Base-by-base conservation (phyloP, 176 grass and related monocot species). In the Rhynchospora pubera region DNA sequence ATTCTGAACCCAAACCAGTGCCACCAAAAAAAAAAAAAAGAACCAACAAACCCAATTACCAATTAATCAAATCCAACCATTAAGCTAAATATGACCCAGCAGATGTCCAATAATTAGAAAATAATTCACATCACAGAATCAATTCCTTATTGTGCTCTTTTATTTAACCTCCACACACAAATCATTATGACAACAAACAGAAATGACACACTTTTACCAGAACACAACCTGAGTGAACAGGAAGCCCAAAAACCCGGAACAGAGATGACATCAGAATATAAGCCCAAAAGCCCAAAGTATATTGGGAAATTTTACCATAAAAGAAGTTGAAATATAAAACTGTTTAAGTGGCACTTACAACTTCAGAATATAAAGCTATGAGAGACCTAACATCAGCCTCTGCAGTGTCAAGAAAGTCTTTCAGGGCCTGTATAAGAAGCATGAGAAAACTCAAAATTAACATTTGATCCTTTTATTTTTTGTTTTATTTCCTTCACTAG, bases 301-400 rank as follows among this genome's bases (percentile, higher is more conserved):
- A 30, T 48, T 15, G 8, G 2, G 48, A 76, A 42, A 30, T 69
- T 46, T 24, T 62, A 26, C 44, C 83, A 46, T n/a, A 57, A 87
- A 46, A 83, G 50, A 14, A 82, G 76, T 32, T 21, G 10, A 72
- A 52, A 2, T 23, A 78, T 84, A 14, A 22, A 50, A 71, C 61
- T 82, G 55, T 70, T 82, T 18, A 13, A 48, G 12, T 84, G 69
- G 75, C 80, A 88, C 90, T 94, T 81, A 95, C 92, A 84, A 98
- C 96, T 93, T 98, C 92, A 55, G 96, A 88, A 87, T 98, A 98
- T 84, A 98, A 90, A 61, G 92, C 94, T 87, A 93, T 94, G 57
- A 98, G 85, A 74, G 87, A 93, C 79, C 96, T 93, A 85, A 94
- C 92, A 74, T 93, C 96, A 91, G 92, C 96, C 82, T 98, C 96